Conservation (phyloP, 2,329 filamentous ascomycete genomes). For the Paecilomyces sp. region DNA sequence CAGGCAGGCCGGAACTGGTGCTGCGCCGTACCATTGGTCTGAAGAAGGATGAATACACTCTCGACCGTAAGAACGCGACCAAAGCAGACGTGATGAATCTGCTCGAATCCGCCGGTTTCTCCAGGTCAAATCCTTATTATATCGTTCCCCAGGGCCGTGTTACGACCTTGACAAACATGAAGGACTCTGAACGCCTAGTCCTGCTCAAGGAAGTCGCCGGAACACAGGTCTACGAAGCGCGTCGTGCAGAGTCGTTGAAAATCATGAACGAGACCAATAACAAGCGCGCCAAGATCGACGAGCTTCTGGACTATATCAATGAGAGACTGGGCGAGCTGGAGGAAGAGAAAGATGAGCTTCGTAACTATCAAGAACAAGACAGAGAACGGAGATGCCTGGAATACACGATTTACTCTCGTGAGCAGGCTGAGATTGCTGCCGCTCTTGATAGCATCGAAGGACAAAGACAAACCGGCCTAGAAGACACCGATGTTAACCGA, state of each 20-base stretch:
- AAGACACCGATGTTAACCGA: constrained; percentile 75
- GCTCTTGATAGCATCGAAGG: constrained; percentile 78
- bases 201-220: constrained; percentile 96
- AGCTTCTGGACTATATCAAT: constrained; percentile 84
- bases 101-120: constrained; percentile 92
- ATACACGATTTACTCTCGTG: constrained; percentile 87
- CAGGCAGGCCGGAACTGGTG: constrained; percentile 82
- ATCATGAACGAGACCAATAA: constrained; percentile 97
- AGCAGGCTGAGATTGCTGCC: constrained; percentile 71
- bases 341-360: constrained; percentile 93
- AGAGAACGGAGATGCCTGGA: constrained; percentile 85
- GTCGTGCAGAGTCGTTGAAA: constrained; percentile 83
- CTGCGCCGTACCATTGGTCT: constrained; percentile 89
- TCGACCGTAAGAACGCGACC: constrained; percentile 93
- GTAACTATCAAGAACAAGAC: constrained; percentile 91
- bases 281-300: constrained; percentile 91
- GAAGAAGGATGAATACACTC: constrained; percentile 97
- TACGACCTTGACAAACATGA: constrained; percentile 96
- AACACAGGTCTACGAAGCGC: constrained; percentile 92
- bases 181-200: constrained; percentile 82
- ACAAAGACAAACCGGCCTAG: constrained; percentile 71
- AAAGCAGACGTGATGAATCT: constrained; percentile 93
- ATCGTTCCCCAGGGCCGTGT: constrained; percentile 97
- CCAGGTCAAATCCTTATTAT: constrained; percentile 95
- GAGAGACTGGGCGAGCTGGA: constrained; percentile 83